Conservation (phyloP, 148 eudicot species). For the Amaranthus hypochondriacus region DNA sequence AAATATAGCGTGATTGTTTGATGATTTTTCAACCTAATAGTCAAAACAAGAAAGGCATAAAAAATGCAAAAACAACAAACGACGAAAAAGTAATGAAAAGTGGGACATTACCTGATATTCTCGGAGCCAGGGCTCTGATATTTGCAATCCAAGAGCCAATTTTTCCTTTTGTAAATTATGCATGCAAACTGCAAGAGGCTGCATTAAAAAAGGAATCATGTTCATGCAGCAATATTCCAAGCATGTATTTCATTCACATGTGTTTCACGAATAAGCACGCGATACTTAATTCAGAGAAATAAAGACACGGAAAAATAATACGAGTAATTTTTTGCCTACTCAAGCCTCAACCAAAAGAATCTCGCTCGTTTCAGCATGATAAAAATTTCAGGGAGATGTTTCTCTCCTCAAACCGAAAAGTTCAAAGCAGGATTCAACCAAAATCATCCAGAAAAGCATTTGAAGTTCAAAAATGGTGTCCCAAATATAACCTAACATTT, state of each 20-base stretch:
- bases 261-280: neutral
- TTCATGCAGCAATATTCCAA: neutral
- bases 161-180: slow-evolving; percentile 73
- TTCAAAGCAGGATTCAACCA: too few relatives aligned
- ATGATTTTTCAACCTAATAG: too few relatives aligned
- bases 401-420: too few relatives aligned
- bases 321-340: neutral
- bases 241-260: neutral
- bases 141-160: slow-evolving; percentile 84
- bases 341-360: neutral
- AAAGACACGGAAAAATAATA: neutral
- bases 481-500: too few relatives aligned
- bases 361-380: neutral
- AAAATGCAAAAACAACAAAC: neutral
- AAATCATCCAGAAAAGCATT: too few relatives aligned
- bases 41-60: neutral
- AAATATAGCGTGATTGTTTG: too few relatives aligned
- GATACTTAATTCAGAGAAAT: neutral
- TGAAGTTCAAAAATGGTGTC: too few relatives aligned
- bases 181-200: slow-evolving; percentile 97
- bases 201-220: slow-evolving; percentile 24
- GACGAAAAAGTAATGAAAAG: neutral
- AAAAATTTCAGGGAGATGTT: too few relatives aligned
- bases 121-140: slow-evolving; percentile 90
- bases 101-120: slow-evolving; percentile 88